Evolutionary conservation across 495 filamentous ascomycete genomes (phyloP).

Genomic region (Friedmanniomyces simplex): DNA sequence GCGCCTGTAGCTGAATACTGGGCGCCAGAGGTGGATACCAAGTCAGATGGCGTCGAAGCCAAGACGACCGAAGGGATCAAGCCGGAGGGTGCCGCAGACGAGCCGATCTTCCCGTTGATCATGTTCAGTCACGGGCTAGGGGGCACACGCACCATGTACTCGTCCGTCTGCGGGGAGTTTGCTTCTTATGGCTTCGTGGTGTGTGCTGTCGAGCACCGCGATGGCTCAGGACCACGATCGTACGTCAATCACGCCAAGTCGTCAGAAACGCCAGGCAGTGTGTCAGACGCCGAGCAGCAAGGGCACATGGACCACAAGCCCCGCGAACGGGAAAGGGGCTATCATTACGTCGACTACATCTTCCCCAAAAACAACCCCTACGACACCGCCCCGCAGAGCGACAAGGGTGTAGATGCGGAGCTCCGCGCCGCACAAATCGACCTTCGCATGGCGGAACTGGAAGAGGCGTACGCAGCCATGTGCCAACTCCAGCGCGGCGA

Average conservation of each 20-base stretch:
- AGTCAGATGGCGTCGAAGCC: constrained; percentile 21
- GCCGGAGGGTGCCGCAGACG: constrained; percentile 23
- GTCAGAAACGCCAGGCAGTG: constrained; percentile 19
- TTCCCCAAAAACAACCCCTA: constrained; percentile 35
- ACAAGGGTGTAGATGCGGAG: constrained; percentile 34
- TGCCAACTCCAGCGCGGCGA: constrained; percentile 27
- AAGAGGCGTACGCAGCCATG: constrained; percentile 33
- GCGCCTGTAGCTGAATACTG: constrained; percentile 34
- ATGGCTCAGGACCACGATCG: constrained; percentile 35
- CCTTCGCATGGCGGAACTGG: constrained; percentile 35
- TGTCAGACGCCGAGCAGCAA: constrained; percentile 21
- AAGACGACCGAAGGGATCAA: constrained; percentile 24
- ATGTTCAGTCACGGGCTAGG: constrained; percentile 40
- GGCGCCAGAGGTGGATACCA: constrained; percentile 28
- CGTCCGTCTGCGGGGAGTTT: constrained; percentile 37
- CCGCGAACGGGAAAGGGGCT: constrained; percentile 23
- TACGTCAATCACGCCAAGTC: constrained; percentile 33
- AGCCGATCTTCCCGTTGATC: constrained; percentile 35
- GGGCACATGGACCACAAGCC: constrained; percentile 26
- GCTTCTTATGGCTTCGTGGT: constrained; percentile 40
- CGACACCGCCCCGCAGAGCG: constrained; percentile 33
- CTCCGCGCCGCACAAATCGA: constrained; percentile 36
- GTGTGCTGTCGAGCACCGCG: constrained; percentile 36
- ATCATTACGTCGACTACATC: constrained; percentile 35
- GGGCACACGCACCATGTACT: constrained; percentile 36